These are phyloP conservation scores for Pseudogymnoascus sp. DNA, from an alignment of 2,329 filamentous ascomycete species.

Conservation along the genomic window DNA sequence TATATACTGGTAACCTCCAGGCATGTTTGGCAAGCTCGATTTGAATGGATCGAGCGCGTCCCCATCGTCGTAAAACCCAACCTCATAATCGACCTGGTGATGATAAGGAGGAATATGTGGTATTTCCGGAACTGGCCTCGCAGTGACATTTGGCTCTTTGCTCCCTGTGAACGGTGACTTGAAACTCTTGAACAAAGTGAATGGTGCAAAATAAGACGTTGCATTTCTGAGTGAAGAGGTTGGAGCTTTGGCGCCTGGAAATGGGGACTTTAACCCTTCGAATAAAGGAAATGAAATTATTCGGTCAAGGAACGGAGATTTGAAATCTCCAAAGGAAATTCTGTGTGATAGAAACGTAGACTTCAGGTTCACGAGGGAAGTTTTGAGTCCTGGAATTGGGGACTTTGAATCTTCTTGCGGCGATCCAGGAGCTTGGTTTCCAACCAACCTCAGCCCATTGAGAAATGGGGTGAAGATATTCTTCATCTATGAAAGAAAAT, in stretches of 20 bases:
- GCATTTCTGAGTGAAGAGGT: not conserved
- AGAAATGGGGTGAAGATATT: not conserved
- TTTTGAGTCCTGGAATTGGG: not conserved
- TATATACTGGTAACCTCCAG: not conserved
- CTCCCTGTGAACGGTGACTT: not conserved
- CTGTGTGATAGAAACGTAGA: not conserved
- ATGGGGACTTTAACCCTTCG: not conserved
- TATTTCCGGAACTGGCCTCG: not conserved
- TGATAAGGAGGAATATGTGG: not conserved
- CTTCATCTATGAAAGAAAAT: not conserved
- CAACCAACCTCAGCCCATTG: not conserved
- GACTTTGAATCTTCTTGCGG: not conserved
- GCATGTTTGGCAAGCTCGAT: not conserved
- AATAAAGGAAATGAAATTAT: not conserved
- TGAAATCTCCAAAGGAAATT: not conserved
- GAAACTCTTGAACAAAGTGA: not conserved
- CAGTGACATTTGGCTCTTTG: not conserved
- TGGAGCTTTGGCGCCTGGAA: not conserved
- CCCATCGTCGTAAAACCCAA: not conserved
- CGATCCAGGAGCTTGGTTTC: not conserved
- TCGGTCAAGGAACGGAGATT: not conserved
- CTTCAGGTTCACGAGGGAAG: not conserved
- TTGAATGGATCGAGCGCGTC: not conserved
- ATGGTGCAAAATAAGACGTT: not conserved
- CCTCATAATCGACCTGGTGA: not conserved